phyloP scores from a whole-genome alignment of 1,284 basidiomycete genomes.

The Trichosporon coremiiforme region DNA sequence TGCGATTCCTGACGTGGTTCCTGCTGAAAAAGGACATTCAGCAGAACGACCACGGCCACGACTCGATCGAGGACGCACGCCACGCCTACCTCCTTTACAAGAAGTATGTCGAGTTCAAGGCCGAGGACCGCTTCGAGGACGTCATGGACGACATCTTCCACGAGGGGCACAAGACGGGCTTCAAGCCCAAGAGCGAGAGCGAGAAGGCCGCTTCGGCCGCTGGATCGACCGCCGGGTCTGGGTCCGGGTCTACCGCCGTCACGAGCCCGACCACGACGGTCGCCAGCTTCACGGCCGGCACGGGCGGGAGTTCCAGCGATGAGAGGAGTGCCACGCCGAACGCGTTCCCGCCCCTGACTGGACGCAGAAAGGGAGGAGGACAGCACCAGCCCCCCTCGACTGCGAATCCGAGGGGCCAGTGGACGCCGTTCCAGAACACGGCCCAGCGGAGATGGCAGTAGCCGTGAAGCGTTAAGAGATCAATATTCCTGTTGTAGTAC shows the following conservation, averaged over 20 bases:
- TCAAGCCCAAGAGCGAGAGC: conserved; percentile 30
- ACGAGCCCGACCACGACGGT: background rate
- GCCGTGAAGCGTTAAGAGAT: background rate
- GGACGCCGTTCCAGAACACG: conserved; percentile 16
- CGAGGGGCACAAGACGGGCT: conserved; percentile 56
- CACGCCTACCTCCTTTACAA: conserved; percentile 87
- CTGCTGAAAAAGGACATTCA: conserved; percentile 89
- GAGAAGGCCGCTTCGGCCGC: conserved; percentile 7
- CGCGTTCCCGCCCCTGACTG: conserved; percentile 2
- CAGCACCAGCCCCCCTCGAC: background rate
- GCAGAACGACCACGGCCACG: conserved; percentile 73
- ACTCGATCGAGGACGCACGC: conserved; percentile 95
- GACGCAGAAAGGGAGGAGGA: background rate
- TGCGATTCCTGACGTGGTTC: conserved; percentile 95
- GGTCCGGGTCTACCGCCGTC: background rate
- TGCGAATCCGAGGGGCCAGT: background rate
- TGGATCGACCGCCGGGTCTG: too few relatives aligned
- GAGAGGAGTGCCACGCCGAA: background rate
- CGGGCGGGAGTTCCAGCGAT: background rate
- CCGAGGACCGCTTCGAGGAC: conserved; percentile 76
- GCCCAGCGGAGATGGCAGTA: background rate
- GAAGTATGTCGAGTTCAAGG: conserved; percentile 76
- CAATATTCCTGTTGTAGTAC: background rate
- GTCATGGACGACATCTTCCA: conserved; percentile 74
- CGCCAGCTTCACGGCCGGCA: background rate